phyloP scores from a whole-genome alignment of 768 basidiomycete genomes.

The Mrakia blollopis region DNA sequence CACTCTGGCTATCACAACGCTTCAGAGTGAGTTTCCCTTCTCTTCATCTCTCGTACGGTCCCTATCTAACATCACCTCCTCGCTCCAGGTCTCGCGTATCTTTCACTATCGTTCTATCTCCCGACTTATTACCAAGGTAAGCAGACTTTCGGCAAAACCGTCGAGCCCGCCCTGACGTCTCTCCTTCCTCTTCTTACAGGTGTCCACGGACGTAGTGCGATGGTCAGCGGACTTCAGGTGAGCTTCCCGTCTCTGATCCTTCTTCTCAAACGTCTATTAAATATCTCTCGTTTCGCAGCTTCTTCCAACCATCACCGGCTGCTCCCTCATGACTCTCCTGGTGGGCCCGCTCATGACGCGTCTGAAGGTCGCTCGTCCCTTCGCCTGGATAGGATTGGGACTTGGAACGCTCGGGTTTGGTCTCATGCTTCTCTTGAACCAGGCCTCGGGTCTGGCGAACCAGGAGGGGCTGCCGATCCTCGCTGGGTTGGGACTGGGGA shows the following conservation, averaged over 20 bases:
- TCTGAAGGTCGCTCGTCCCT: not conserved
- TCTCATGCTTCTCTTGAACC: conserved; percentile 29
- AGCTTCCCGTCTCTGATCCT: not conserved
- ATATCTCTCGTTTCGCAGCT: not conserved
- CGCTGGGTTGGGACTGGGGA: conserved; percentile 32
- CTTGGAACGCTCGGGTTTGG: conserved; percentile 29
- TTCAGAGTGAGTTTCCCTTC: conserved; percentile 27
- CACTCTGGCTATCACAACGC: conserved; percentile 25
- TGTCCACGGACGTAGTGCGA: conserved; percentile 18
- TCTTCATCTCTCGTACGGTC: not conserved
- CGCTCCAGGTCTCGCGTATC: conserved; percentile 29
- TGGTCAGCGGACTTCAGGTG: conserved; percentile 27
- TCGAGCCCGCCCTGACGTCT: not conserved
- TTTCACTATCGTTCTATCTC: conserved; percentile 32
- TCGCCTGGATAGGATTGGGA: conserved; percentile 7
- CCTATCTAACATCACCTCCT: not conserved
- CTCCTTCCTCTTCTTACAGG: not conserved
- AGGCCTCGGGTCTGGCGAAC: conserved; percentile 30
- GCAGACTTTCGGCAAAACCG: not conserved
- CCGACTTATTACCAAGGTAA: conserved; percentile 34
- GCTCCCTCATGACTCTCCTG: conserved; percentile 35
- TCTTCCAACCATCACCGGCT: conserved; percentile 37
- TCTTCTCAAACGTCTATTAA: not conserved
- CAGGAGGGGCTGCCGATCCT: conserved; percentile 35
- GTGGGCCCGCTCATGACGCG: not conserved